Base-by-base conservation (phyloP, 2,329 filamentous ascomycete genomes). In the Xylaria sp. region DNA sequence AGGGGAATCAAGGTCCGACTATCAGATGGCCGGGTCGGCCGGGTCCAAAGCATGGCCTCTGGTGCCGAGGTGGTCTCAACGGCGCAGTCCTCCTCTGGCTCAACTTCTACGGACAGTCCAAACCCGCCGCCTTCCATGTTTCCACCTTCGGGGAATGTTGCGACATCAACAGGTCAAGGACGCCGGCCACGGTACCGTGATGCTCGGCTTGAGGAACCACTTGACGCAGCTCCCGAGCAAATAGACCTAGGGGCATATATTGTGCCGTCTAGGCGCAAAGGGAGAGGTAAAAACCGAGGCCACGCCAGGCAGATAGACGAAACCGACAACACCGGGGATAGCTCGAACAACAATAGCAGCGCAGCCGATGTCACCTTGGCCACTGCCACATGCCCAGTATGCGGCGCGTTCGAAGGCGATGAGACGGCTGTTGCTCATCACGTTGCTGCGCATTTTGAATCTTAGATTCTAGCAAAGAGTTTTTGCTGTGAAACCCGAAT, bases 1-100 rank as follows among this genome's bases (percentile, higher is more conserved):
- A 86, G 91, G 10, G 92, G 92, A 44, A 92, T 94, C 82, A 95
- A 94, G 79, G 92, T 94, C 28, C 88, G 92, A 2, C 83, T 95
- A 6, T 81, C 83, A 1, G 91, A 92, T 78, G 92, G 92, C 1
- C 85, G 91, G 31, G 88, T 95, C 2, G 92, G 92, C 1, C 83
- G 92, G 18, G 92, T 95, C 34, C 92, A 94, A 79, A 83, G 85
- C 54, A 85, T 93, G 79, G 82, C 63, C 23, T 58, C 56, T 51
- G 10, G 57, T n/a, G 25, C 18, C n/a, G 66, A 44, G 7, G 54
- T n/a, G 66, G 52, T 28, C 52, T 52, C 52, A 18, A 34, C 67
- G 20, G 31, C 63, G 37, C 39, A 65, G 25, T 20, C 65, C 23
- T 52, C 54, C 50, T 54, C 62, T 65, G 63, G 34, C 52, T 70